A percentile compares a stretch with the other conserved stretches of the same genome.
Evolutionary conservation across 2,329 filamentous ascomycete species (phyloP).

Genomic region (Tothia fuscella): DNA sequence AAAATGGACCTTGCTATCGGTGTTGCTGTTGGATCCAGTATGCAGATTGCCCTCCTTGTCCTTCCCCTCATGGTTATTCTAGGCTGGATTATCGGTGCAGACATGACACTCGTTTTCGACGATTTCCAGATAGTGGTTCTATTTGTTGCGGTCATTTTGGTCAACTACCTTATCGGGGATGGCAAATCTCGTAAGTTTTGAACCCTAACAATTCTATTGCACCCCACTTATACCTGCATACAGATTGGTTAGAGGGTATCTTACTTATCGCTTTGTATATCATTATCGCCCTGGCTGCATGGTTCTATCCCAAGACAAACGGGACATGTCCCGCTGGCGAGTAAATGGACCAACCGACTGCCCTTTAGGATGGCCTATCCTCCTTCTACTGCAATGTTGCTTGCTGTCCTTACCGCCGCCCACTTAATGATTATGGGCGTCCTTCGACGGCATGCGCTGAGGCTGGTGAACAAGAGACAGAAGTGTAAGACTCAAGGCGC

Average conservation of each 20-base stretch:
- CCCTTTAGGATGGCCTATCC: no score
- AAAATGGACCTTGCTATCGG: conserved; percentile 59
- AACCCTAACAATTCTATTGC: background rate
- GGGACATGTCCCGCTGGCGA: background rate
- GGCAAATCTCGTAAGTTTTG: conserved; percentile 36
- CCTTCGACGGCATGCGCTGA: no score
- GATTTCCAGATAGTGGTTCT: conserved; percentile 68
- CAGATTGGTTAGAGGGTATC: conserved; percentile 48
- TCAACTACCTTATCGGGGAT: conserved; percentile 52
- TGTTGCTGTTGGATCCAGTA: conserved; percentile 52
- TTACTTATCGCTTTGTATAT: conserved; percentile 48
- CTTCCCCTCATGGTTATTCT: conserved; percentile 49
- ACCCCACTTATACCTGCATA: conserved; percentile 11
- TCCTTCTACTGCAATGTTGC: no score
- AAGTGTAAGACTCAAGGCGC: no score
- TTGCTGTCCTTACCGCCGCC: no score
- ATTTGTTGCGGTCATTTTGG: conserved; percentile 43
- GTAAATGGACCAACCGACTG: no score
- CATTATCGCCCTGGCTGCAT: conserved; percentile 49
- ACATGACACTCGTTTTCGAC: conserved; percentile 73
- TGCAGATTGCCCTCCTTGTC: conserved; percentile 53
- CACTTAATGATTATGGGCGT: no score
- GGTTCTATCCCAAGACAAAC: conserved; percentile 30
- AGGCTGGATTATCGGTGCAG: conserved; percentile 47
- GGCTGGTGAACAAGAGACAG: no score